Percentiles rank a stretch among this genome's conserved stretches.
Conservation (phyloP, 202 grass and related monocot genomes). For the Miscanthus sacchariflorus region DNA sequence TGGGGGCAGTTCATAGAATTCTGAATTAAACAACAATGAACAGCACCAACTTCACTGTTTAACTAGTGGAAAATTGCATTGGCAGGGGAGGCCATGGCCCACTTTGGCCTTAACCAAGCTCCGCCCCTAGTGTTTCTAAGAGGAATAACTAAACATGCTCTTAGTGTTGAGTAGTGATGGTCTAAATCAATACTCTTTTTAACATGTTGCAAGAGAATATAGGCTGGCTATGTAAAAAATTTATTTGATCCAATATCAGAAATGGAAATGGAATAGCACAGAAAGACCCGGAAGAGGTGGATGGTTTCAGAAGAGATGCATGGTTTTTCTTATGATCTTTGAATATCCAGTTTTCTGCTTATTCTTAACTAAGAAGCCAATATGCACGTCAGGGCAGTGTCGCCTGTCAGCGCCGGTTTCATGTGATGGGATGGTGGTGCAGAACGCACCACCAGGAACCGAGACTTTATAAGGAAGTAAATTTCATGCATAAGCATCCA, state of each 20-base stretch:
- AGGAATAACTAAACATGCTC: constrained; percentile 10
- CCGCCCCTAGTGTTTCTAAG: not conserved
- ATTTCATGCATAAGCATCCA: not conserved
- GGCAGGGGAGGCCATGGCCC: no score
- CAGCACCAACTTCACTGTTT: not conserved
- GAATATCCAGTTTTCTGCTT: not conserved
- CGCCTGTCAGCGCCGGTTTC: not conserved
- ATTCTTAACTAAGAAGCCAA: not conserved
- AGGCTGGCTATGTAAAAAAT: constrained; percentile 20
- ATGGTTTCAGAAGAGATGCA: constrained; percentile 1
- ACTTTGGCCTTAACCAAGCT: no score
- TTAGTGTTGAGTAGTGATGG: constrained; percentile 20
- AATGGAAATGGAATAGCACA: not conserved
- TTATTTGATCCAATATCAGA: constrained; percentile 3
- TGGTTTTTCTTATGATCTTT: not conserved
- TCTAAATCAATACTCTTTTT: constrained; percentile 12
- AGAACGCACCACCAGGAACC: not conserved
- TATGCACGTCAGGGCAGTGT: not conserved
- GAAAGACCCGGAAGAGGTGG: not conserved
- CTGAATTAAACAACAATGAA: not conserved
- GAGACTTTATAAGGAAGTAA: not conserved
- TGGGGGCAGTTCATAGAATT: not conserved
- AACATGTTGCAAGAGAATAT: constrained; percentile 30
- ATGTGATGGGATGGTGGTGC: not conserved
- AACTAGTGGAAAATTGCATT: not conserved